A percentile compares a stretch with the other conserved stretches of the same genome.
Evolutionary conservation across 2,329 filamentous ascomycete species (phyloP).

Genomic region (Diaporthe australafricana): DNA sequence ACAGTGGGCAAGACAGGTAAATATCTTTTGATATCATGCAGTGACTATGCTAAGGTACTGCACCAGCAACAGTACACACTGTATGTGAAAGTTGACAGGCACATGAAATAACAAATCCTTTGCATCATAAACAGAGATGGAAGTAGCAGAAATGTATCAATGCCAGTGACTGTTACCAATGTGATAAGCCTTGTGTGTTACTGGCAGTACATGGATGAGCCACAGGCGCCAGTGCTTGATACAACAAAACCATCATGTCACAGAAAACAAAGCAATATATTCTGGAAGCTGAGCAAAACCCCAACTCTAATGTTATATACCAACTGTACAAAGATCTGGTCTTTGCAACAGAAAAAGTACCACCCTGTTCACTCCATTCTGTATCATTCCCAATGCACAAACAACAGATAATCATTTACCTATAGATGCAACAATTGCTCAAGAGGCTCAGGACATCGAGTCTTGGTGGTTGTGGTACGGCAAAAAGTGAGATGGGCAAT

Average conservation of each 20-base stretch:
- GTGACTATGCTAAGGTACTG: no score
- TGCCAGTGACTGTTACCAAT: background rate
- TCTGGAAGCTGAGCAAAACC: background rate
- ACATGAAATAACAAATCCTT: background rate
- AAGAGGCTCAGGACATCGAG: no score
- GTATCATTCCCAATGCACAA: no score
- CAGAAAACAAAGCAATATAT: background rate
- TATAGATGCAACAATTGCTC: no score
- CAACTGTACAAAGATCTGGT: background rate
- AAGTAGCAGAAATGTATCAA: rapidly evolving
- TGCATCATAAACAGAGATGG: background rate
- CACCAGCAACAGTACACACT: no score
- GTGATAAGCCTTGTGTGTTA: background rate
- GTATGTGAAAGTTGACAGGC: background rate
- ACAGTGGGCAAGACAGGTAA: no score
- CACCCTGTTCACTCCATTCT: background rate
- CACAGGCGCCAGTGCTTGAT: background rate
- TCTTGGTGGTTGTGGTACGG: no score
- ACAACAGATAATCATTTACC: background rate
- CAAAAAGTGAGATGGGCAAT: no score
- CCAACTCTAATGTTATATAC: no score
- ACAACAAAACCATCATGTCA: background rate
- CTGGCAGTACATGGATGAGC: background rate
- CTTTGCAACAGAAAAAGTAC: background rate
- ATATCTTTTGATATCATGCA: no score